Evolutionary conservation across 2,329 filamentous ascomycete genomes (phyloP).

Genomic region (Aphanocladium album): DNA sequence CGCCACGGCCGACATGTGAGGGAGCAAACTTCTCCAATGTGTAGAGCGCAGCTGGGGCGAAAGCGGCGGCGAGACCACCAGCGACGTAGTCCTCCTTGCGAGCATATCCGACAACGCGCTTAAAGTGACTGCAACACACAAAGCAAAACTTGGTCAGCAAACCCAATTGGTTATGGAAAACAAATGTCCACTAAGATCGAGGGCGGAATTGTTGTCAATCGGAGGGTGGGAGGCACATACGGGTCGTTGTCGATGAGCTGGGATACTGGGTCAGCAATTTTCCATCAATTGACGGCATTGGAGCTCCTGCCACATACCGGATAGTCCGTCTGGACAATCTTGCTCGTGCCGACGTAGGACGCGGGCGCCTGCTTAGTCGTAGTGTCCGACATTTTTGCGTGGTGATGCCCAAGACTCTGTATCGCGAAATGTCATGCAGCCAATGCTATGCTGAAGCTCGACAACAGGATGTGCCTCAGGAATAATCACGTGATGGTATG

Average conservation of each 20-base stretch:
- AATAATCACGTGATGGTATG: conserved; percentile 24
- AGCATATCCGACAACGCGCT: conserved; percentile 82
- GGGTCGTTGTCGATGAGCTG: conserved; percentile 99
- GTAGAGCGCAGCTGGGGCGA: conserved; percentile 68
- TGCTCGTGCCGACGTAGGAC: conserved; percentile 48
- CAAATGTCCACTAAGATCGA: not conserved
- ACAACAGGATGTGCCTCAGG: conserved; percentile 26
- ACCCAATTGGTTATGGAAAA: not conserved
- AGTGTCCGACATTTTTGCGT: conserved; percentile 33
- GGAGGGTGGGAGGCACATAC: conserved; percentile 46
- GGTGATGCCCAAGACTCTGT: conserved; percentile 23
- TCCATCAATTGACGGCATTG: conserved; percentile 19
- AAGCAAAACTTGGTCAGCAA: conserved; percentile 18
- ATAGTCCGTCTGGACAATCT: conserved; percentile 76
- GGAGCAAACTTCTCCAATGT: conserved; percentile 81
- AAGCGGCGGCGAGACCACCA: conserved; percentile 62
- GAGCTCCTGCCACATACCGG: conserved; percentile 58
- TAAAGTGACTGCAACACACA: conserved; percentile 65
- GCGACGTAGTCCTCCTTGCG: conserved; percentile 75
- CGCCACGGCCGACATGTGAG: conserved; percentile 76
- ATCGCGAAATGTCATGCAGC: conserved; percentile 17
- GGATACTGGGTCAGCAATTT: conserved; percentile 23
- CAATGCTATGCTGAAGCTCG: conserved; percentile 19
- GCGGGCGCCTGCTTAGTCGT: conserved; percentile 32
- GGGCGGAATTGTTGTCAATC: conserved; percentile 6